These are phyloP conservation scores for Macrophomina pseudophaseolina DNA, from an alignment of 2,329 filamentous ascomycete species.

Conservation along the genomic window DNA sequence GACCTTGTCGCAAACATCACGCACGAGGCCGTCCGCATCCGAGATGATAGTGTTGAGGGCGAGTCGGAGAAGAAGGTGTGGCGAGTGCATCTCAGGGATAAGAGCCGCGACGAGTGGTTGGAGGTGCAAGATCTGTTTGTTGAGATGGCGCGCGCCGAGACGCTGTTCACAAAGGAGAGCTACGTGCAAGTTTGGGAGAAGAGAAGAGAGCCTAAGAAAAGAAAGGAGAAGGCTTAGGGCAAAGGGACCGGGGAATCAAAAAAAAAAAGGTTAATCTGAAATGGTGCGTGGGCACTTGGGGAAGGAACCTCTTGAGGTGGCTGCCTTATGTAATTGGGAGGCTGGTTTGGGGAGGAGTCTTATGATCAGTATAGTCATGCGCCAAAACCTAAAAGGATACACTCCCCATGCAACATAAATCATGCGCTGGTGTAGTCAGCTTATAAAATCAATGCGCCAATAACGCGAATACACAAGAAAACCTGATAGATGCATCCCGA, in stretches of 20 bases:
- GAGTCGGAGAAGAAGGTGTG: slow-evolving; percentile 92
- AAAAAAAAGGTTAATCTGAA: too few relatives aligned
- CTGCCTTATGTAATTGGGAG: neutral
- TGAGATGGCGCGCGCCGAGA: slow-evolving; percentile 84
- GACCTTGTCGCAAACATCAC: slow-evolving; percentile 95
- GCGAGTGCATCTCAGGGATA: slow-evolving; percentile 88
- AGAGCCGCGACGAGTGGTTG: slow-evolving; percentile 84
- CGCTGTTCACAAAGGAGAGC: slow-evolving; percentile 89
- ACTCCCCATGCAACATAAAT: neutral
- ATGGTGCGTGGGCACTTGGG: too few relatives aligned
- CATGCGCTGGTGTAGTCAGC: neutral
- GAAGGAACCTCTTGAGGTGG: neutral
- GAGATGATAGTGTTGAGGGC: slow-evolving; percentile 83
- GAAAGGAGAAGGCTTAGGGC: slow-evolving; percentile 37
- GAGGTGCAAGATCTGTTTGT: slow-evolving; percentile 94
- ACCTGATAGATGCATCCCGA: neutral
- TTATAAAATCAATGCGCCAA: neutral
- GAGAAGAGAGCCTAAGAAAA: slow-evolving; percentile 60
- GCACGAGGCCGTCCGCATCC: slow-evolving; percentile 77
- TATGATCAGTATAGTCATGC: slow-evolving; percentile 14
- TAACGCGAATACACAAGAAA: too few relatives aligned
- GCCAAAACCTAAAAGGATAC: neutral
- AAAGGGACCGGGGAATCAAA: neutral
- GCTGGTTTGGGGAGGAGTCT: neutral
- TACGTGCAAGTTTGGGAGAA: slow-evolving; percentile 98